Percentiles rank a stretch among this genome's conserved stretches.
Evolutionary conservation across 192 early-diverging fungal species (phyloP).

Genomic region (Obelidium mucronatum): DNA sequence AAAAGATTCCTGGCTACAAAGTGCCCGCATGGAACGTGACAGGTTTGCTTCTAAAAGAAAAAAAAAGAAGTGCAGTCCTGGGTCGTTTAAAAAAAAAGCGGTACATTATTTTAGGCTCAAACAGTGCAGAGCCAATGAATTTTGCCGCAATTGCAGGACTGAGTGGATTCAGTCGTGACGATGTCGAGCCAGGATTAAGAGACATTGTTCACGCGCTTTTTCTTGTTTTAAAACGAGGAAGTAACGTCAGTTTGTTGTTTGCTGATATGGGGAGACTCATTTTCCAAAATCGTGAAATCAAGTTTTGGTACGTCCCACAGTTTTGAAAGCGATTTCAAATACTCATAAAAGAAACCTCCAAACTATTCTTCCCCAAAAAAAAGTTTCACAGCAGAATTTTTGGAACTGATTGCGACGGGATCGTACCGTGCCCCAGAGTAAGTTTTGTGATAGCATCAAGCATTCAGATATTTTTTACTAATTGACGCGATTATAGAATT

Average conservation of each 20-base stretch:
- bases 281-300: conserved; percentile 48
- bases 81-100: too few relatives aligned
- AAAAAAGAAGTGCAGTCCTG: too few relatives aligned
- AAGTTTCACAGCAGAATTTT: conserved; percentile 19
- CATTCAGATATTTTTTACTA: too few relatives aligned
- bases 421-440: conserved; percentile 2
- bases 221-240: conserved; percentile 44
- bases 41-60: too few relatives aligned
- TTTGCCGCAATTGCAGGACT: conserved; percentile 44
- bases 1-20: conserved; percentile 51
- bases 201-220: conserved; percentile 55
- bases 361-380: too few relatives aligned
- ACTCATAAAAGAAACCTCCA: not conserved
- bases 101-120: conserved; percentile 31
- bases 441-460: too few relatives aligned
- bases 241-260: conserved; percentile 38
- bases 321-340: not conserved
- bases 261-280: conserved; percentile 43
- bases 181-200: conserved; percentile 55
- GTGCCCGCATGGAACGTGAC: conserved; percentile 4
- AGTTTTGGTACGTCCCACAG: conserved; percentile 39
- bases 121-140: conserved; percentile 50
- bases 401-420: conserved; percentile 16
- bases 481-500: too few relatives aligned
- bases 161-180: conserved; percentile 46